These are phyloP conservation scores for Helianthus tuberosus DNA, from an alignment of 129 eudicot genomes.

Conservation along the genomic window DNA sequence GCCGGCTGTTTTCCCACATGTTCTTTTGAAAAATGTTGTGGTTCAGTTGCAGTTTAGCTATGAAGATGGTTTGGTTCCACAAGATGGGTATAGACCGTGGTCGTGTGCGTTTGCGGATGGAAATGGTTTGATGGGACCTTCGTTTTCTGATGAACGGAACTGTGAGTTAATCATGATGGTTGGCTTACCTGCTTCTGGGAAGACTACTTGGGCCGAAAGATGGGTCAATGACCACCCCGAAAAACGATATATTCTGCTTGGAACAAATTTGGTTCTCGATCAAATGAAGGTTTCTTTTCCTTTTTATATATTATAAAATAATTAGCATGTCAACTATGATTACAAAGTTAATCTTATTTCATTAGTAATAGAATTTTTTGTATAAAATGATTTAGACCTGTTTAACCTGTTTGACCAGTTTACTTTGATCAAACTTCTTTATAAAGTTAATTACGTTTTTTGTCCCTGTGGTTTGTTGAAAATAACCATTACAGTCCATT, in stretches of 20 bases:
- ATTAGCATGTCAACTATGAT: conserved; percentile 1
- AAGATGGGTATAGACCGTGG: conserved; percentile 71
- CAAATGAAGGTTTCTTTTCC: conserved; percentile 60
- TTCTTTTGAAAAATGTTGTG: conserved; percentile 63
- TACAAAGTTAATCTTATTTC: neutral
- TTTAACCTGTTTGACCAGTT: neutral
- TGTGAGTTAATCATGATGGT: conserved; percentile 80
- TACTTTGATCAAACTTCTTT: neutral
- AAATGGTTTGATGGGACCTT: conserved; percentile 55
- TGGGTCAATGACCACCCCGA: conserved; percentile 71
- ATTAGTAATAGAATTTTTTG: neutral
- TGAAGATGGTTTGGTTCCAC: conserved; percentile 66
- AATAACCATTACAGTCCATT: too few species aligned
- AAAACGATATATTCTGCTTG: conserved; percentile 71
- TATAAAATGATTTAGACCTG: neutral
- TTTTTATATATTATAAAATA: neutral
- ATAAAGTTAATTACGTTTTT: too few species aligned
- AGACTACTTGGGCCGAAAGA: conserved; percentile 80
- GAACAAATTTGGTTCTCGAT: conserved; percentile 67
- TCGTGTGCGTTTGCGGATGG: conserved; percentile 54
- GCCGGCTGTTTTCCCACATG: conserved; percentile 63
- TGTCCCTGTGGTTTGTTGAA: too few species aligned
- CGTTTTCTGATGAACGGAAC: conserved; percentile 36
- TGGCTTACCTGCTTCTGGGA: conserved; percentile 81
- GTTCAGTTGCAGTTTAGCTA: conserved; percentile 65